Conservation (phyloP, 1,284 basidiomycete species). For the Wallemia mellicola region DNA sequence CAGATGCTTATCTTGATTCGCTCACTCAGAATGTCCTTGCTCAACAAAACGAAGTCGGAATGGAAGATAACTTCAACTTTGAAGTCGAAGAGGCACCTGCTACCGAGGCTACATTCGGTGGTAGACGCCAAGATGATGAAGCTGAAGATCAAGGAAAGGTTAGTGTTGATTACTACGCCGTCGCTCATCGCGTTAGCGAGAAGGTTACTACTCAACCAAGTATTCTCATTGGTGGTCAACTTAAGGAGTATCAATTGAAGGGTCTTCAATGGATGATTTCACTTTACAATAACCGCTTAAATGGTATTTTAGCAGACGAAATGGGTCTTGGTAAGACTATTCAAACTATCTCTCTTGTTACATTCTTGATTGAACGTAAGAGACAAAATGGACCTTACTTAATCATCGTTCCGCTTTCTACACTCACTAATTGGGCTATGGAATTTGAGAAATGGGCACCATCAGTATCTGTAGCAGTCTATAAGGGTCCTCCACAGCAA, state of each 20-base stretch:
- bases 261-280: conserved; percentile 96
- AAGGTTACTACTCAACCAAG: conserved; percentile 52
- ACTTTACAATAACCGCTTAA: conserved; percentile 95
- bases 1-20: conserved; percentile 78
- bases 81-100: conserved; percentile 37
- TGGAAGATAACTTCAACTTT: conserved; percentile 17
- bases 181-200: conserved; percentile 80
- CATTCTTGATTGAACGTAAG: conserved; percentile 84
- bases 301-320: conserved; percentile 90
- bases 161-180: conserved; percentile 88
- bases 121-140: conserved; percentile 33
- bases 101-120: conserved; percentile 70
- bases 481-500: conserved; percentile 74
- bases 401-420: conserved; percentile 90
- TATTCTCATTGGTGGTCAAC: conserved; percentile 53
- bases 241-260: conserved; percentile 97
- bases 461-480: conserved; percentile 47
- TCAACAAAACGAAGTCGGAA: conserved; percentile 50
- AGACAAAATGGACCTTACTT: conserved; percentile 79
- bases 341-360: conserved; percentile 81
- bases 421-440: conserved; percentile 91
- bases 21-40: conserved; percentile 79
- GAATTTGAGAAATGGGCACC: conserved; percentile 98
- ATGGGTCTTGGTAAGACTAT: conserved; percentile 88
- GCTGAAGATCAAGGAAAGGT: conserved; percentile 19